Conservation (phyloP, 176 grass and related monocot species). For the Lolium perenne region DNA sequence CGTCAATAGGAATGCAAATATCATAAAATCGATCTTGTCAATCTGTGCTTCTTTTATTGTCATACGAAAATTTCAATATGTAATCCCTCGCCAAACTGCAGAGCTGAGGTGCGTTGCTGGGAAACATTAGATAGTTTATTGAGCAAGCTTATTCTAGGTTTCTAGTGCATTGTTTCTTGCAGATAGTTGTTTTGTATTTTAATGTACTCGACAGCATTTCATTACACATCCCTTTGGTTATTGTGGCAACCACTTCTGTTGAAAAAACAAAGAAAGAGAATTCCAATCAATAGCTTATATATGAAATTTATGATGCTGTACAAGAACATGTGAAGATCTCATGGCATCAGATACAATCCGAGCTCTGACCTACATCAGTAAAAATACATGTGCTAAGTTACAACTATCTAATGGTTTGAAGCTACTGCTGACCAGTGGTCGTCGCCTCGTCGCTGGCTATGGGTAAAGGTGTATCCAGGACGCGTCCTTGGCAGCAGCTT, state of each 20-base stretch:
- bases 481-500: neutral
- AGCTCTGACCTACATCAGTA: too few relatives aligned
- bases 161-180: neutral
- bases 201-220: conserved; percentile 19
- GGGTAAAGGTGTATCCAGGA: too few relatives aligned
- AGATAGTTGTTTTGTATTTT: neutral
- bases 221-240: conserved; percentile 12
- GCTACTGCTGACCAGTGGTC: neutral
- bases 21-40: neutral
- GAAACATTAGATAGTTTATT: neutral
- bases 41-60: conserved; percentile 18
- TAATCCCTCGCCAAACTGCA: neutral
- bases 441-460: conserved; percentile 46
- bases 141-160: conserved; percentile 19
- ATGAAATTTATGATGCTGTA: neutral
- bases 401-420: too few relatives aligned
- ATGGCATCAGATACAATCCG: neutral
- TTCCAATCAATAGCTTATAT: neutral
- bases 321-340: neutral
- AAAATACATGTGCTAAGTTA: too few relatives aligned
- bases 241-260: neutral
- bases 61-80: conserved; percentile 22
- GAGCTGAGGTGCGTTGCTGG: neutral
- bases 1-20: neutral
- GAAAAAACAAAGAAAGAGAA: neutral